Evolutionary conservation across 2,329 filamentous ascomycete genomes (phyloP).

Genomic region (Phialemoniopsis sp.): DNA sequence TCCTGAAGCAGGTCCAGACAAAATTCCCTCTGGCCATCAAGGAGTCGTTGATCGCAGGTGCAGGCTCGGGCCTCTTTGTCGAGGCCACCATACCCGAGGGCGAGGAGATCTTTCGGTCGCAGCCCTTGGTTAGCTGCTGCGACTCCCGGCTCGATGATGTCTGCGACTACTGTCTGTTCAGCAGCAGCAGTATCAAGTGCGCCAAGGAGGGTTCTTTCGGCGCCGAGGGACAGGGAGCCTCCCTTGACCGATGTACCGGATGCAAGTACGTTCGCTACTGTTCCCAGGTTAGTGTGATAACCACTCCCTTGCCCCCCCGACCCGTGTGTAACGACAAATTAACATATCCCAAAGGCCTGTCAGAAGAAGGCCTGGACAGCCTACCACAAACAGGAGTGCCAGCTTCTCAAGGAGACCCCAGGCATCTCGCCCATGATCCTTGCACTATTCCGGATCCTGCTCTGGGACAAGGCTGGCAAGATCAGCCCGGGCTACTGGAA

Average conservation of each 20-base stretch:
- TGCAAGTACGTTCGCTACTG: slow-evolving; percentile 21
- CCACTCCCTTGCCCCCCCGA: no score
- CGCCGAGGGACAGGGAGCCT: background rate
- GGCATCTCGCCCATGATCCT: slow-evolving; percentile 10
- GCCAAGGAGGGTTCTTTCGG: slow-evolving; percentile 5
- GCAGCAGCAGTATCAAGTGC: slow-evolving; percentile 5
- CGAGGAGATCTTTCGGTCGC: slow-evolving; percentile 18
- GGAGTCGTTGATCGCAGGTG: slow-evolving; percentile 11
- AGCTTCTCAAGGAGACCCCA: slow-evolving; percentile 11
- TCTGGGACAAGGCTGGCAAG: slow-evolving; percentile 14
- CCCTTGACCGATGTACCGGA: slow-evolving; percentile 10
- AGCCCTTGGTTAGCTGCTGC: slow-evolving; percentile 11
- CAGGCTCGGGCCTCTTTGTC: slow-evolving; percentile 19
- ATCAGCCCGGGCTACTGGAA: slow-evolving; percentile 9
- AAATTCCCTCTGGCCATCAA: slow-evolving; percentile 1
- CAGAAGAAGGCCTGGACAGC: slow-evolving; percentile 19
- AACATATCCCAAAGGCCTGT: slow-evolving; percentile 14
- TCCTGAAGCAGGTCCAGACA: slow-evolving; percentile 1
- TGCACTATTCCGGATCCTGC: slow-evolving; percentile 17
- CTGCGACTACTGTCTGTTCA: slow-evolving; percentile 21
- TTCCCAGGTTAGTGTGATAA: slow-evolving; percentile 14
- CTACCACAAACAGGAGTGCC: slow-evolving; percentile 24
- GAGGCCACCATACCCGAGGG: slow-evolving; percentile 10
- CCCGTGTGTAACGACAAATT: background rate
- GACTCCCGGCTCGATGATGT: slow-evolving; percentile 9